Evolutionary conservation across 2,329 filamentous ascomycete species (phyloP), one percentile per base, ranked within the genome.

Genomic region (Bipolaris cookei): DNA sequence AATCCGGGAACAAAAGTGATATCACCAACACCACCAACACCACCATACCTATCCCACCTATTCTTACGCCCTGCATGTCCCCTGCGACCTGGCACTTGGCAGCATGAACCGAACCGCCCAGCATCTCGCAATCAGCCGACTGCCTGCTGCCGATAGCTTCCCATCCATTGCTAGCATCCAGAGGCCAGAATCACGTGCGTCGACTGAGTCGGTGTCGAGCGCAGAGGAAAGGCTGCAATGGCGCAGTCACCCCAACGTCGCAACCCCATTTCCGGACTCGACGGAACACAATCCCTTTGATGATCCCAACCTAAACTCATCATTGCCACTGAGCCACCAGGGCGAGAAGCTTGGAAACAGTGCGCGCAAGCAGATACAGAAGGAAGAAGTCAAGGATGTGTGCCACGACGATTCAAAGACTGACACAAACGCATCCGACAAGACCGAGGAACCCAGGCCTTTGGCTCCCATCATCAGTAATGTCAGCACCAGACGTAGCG

Each of bases 221-320:
- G 63, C 63, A 14, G 58, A 58, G 37, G 63, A 69, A 25, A 51
- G 69, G 23, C 32, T 72, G 35, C 54, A 54, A 57, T 72, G 69
- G 69, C 66, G 69, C 11, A 68, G 67, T 35, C 64, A 71, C 34
- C 52, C 59, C 8, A 60, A 54, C 35, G 34, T 69, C 11, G 44
- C 56, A 5, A 64, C 67, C 28, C 68, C 68, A 3, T 54, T 58
- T 35, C 51, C 53, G 3, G 63, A 67, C 18, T n/a, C 42, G 1
- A 21, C 32, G 7, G 49, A 46, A 1, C 13, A 20, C 3, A 61
- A 72, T 51, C 69, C 69, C 1, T 71, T 72, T 49, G 67, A 70
- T 13, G 53, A 64, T 18, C n/a, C 47, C n/a, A 52, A 37, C 38
- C 35, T 54, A 21, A n/a, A 38, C 23, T 41, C 49, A 25, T 28